Evolutionary conservation across 2,329 filamentous ascomycete species (phyloP).

Genomic region (Didymella glomerata): DNA sequence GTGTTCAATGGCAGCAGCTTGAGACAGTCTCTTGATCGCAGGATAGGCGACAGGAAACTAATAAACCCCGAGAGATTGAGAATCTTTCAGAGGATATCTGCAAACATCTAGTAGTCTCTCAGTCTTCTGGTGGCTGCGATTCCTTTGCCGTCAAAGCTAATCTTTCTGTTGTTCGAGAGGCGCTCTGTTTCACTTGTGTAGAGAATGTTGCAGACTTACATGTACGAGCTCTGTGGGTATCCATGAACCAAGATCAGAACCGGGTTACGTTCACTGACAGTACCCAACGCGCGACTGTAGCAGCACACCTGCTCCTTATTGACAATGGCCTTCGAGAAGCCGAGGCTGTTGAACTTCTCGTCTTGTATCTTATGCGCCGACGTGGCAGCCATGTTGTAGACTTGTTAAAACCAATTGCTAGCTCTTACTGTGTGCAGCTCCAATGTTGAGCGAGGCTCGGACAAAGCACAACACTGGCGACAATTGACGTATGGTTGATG

Average conservation of each 20-base stretch:
- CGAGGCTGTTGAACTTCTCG: conserved; percentile 39
- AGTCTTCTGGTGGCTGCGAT: too few species aligned
- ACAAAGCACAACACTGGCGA: background rate
- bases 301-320: conserved; percentile 39
- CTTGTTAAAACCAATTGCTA: background rate
- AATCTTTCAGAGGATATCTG: too few species aligned
- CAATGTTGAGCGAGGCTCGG: background rate
- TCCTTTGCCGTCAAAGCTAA: too few species aligned
- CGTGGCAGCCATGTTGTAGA: conserved; percentile 27
- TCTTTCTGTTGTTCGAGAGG: too few species aligned
- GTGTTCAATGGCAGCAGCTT: too few species aligned
- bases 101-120: too few species aligned
- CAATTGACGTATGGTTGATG: background rate
- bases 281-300: conserved; percentile 38
- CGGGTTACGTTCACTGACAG: conserved; percentile 39
- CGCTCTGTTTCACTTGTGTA: too few species aligned
- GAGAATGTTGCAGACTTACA: conserved; percentile 22
- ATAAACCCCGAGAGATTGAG: too few species aligned
- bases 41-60: too few species aligned
- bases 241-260: conserved; percentile 46
- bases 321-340: conserved; percentile 37
- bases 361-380: conserved; percentile 40
- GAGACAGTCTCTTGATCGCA: too few species aligned
- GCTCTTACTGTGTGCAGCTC: background rate
- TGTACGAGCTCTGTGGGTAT: conserved; percentile 45